Percentiles rank a stretch among this genome's conserved stretches.
phyloP scores from a whole-genome alignment of 139 green algal genomes.

The Dunaliella sp. region DNA sequence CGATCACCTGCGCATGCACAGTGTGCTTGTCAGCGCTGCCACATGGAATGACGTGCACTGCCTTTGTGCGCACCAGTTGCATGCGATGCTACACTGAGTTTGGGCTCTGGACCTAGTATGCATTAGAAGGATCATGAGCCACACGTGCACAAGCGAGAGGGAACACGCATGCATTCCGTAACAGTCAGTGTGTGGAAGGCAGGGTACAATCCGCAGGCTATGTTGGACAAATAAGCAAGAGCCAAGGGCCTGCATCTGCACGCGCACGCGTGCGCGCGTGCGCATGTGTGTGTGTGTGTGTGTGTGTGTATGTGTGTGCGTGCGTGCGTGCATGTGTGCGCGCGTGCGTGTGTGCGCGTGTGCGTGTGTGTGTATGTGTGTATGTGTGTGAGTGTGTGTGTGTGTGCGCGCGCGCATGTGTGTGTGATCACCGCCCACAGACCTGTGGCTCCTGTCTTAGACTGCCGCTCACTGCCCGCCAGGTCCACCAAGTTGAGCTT shows the following conservation, averaged over 20 bases:
- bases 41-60: too few relatives aligned
- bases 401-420: neutral
- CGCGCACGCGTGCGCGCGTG: too few relatives aligned
- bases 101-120: conserved; percentile 1
- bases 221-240: too few relatives aligned
- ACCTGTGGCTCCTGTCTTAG: conserved; percentile 36
- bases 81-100: neutral
- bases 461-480: conserved; percentile 78
- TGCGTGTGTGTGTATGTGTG: neutral
- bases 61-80: too few relatives aligned
- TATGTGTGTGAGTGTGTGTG: neutral
- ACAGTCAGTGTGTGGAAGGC: too few relatives aligned
- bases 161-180: too few relatives aligned
- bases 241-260: too few relatives aligned
- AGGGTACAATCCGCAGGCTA: too few relatives aligned
- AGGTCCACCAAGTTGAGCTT: conserved; percentile 93
- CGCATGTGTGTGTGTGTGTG: conserved; percentile 11
- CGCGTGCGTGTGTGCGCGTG: neutral
- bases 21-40: neutral
- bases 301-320: conserved; percentile 18
- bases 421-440: neutral
- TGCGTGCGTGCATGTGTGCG: neutral
- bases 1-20: conserved; percentile 51
- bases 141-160: too few relatives aligned
- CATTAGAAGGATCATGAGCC: too few relatives aligned